A percentile compares a stretch with the other conserved stretches of the same genome.
Conservation (phyloP, 2,329 filamentous ascomycete genomes). For the Cercospora brassicicola region DNA sequence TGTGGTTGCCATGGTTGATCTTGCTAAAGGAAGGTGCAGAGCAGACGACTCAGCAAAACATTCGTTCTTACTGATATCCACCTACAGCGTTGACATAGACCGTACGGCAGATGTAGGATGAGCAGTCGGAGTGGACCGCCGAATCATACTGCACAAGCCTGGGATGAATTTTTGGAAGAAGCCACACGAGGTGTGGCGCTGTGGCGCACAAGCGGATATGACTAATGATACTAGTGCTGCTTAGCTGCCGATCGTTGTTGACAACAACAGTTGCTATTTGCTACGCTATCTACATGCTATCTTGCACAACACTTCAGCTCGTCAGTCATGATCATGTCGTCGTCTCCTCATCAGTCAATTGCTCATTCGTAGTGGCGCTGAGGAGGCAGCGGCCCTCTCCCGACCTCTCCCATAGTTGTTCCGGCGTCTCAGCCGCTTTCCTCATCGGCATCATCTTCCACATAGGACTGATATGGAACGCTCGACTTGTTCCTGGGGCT, state of each 20-base stretch:
- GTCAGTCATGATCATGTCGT: neutral
- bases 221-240: neutral
- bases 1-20: constrained; percentile 14
- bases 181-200: neutral
- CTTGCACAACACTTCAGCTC: neutral
- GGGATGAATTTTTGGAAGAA: constrained; percentile 8
- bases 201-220: constrained; percentile 1
- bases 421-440: neutral
- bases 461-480: neutral
- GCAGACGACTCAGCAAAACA: neutral
- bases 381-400: too few relatives aligned
- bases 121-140: constrained; percentile 6
- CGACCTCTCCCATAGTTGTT: neutral
- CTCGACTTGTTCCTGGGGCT: neutral
- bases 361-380: neutral
- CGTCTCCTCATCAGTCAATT: neutral
- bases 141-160: neutral
- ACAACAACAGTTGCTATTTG: neutral
- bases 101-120: constrained; percentile 9
- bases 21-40: neutral
- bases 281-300: neutral
- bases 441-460: neutral
- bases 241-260: neutral
- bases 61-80: neutral
- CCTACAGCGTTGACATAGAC: neutral